Evolutionary conservation across 352 stramenopile genomes (phyloP).

Genomic region (Chrysophaeum taylorii): DNA sequence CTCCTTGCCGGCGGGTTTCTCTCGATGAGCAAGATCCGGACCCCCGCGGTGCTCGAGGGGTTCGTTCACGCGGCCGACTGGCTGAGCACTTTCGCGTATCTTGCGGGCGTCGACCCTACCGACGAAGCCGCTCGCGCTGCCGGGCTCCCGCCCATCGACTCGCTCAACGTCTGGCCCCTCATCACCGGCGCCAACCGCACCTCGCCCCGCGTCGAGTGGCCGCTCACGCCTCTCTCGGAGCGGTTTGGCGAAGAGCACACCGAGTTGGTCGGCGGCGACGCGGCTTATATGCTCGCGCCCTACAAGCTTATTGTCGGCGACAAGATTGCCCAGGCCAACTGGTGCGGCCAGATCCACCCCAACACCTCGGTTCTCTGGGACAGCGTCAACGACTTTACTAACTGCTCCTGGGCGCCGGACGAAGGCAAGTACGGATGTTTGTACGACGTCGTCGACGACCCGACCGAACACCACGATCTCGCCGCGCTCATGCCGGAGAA

Average conservation of each 20-base stretch:
- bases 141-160: conserved; percentile 26
- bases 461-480: conserved; percentile 26
- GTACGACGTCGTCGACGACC: conserved; percentile 35
- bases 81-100: background rate
- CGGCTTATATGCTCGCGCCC: conserved; percentile 18
- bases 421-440: conserved; percentile 26
- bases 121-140: conserved; percentile 8
- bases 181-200: conserved; percentile 12
- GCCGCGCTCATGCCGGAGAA: conserved; percentile 12
- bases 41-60: too few relatives aligned
- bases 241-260: too few relatives aligned
- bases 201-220: conserved; percentile 18
- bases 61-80: background rate
- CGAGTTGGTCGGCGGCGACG: conserved; percentile 14
- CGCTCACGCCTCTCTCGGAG: conserved; percentile 5
- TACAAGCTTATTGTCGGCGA: conserved; percentile 21
- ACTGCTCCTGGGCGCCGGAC: too few relatives aligned
- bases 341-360: conserved; percentile 22
- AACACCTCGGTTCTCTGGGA: too few relatives aligned
- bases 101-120: background rate
- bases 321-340: conserved; percentile 17
- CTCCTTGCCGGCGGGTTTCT: conserved; percentile 20
- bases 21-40: too few relatives aligned
- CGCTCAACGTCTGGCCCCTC: conserved; percentile 24
- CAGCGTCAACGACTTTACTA: too few relatives aligned